These are phyloP conservation scores for Penicillium roqueforti DNA, from an alignment of 495 filamentous ascomycete genomes.

Conservation along the genomic window DNA sequence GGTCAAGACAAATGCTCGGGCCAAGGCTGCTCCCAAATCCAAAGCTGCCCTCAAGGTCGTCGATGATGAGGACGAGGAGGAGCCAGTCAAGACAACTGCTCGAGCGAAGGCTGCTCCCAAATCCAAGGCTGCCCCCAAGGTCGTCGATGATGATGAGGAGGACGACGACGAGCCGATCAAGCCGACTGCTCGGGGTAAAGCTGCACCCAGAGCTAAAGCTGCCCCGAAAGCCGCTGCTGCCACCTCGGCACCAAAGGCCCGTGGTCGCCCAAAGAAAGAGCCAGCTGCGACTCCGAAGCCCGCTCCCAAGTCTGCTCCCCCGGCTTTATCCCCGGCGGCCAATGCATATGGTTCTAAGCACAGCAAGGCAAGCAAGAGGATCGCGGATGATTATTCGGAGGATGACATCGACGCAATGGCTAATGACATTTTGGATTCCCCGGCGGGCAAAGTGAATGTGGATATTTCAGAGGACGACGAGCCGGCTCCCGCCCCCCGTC, in stretches of 20 bases:
- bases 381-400: constrained; percentile 39
- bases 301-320: constrained; percentile 42
- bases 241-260: constrained; percentile 30
- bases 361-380: constrained; percentile 49
- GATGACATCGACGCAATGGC: constrained; percentile 52
- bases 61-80: neutral
- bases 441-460: constrained; percentile 31
- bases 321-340: constrained; percentile 65
- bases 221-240: constrained; percentile 26
- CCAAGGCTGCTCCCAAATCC: constrained; percentile 29
- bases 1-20: constrained; percentile 26
- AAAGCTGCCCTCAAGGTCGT: neutral
- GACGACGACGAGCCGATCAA: constrained; percentile 14
- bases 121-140: constrained; percentile 28
- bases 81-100: constrained; percentile 22
- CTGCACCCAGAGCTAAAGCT: constrained; percentile 18
- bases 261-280: constrained; percentile 46
- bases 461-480: constrained; percentile 33
- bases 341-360: constrained; percentile 79
- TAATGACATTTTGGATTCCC: constrained; percentile 54
- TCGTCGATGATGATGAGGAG: neutral
- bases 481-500: constrained; percentile 32
- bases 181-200: constrained; percentile 28
- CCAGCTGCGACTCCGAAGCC: constrained; percentile 30
- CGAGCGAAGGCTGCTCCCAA: constrained; percentile 35